Evolutionary conservation across 768 basidiomycete genomes (phyloP), one percentile per base, ranked within the genome.

Genomic region (Nidularia pulvinata): DNA sequence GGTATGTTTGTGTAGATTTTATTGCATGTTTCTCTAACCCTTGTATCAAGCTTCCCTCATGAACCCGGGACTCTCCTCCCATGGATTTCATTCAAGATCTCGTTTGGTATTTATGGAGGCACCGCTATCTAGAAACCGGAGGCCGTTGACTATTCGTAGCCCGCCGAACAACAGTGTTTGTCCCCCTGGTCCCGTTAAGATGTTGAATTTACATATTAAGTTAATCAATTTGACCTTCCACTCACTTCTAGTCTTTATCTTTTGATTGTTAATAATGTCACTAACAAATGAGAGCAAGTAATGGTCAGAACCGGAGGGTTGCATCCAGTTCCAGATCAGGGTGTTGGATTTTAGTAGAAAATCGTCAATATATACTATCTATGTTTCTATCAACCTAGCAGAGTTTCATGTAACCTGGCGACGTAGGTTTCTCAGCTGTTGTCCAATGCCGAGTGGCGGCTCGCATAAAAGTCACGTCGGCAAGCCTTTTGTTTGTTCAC

Each of bases 51-150:
- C 75, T 25, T 65, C 69, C 6, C 56, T 78, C 10, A 71, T 72
- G 55, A 75, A 78, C 52, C 64, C 75, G 14, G 74, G 75, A 0
- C 77, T 76, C 56, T 71, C 72, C 1, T 71, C 76, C 1, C 76
- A 78, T 52, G 74, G 68, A 0, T 66, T 74, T 56, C 73, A 74
- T 51, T 72, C 74, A 25, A 74, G 75, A 50, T 67, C 68, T 22
- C 67, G 71, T 7, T 58, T 74, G 4, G 70, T 75, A 1, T 68
- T 71, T 49, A 69, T 77, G 58, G 59, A 67, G 5, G 67, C 75
- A 7, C 56, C 56, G 3, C 60, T 76, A 1, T 70, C 73, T 1
- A 50, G 52, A 6, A 59, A 71, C 49, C 64, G 63, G 33, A 70
- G 64, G 51, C 62, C 65, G 2, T 61, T 77, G 13, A 67, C 64